Evolutionary conservation across 148 eudicot species (phyloP).

Genomic region (Linanthus parryae): DNA sequence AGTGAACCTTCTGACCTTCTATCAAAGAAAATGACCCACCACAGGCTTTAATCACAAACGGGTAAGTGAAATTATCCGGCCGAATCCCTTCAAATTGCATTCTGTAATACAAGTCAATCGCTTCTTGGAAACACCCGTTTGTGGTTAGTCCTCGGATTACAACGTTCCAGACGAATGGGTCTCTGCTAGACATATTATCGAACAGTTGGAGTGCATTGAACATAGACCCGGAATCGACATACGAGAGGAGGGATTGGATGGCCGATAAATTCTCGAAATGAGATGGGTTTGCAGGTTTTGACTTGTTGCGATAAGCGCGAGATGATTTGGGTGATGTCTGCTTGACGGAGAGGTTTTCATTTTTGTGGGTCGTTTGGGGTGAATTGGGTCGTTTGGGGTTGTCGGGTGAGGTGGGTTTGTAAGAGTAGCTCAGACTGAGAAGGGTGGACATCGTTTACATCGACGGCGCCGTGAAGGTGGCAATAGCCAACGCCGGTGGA

Average conservation of each 20-base stretch:
- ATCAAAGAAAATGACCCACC: slow-evolving; percentile 29
- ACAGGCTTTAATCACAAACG: slow-evolving; percentile 74
- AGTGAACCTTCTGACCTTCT: slow-evolving; percentile 51
- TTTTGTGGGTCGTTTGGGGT: neutral
- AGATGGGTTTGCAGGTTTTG: neutral
- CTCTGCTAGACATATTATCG: slow-evolving; percentile 43
- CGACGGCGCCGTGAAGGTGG: neutral
- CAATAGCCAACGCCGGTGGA: neutral
- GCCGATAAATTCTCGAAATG: neutral
- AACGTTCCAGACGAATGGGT: slow-evolving; percentile 61
- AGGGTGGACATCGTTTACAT: neutral
- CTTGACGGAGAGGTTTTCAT: slow-evolving; percentile 14
- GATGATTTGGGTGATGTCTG: neutral
- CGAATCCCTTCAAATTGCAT: slow-evolving; percentile 46
- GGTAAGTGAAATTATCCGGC: slow-evolving; percentile 63
- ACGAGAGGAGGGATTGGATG: slow-evolving; percentile 8
- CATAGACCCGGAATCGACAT: slow-evolving; percentile 39
- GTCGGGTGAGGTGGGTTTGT: neutral
- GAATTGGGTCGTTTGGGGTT: too few relatives aligned
- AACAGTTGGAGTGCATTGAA: slow-evolving; percentile 66
- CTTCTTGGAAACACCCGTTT: slow-evolving; percentile 34
- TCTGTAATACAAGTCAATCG: slow-evolving; percentile 32
- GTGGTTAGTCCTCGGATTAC: slow-evolving; percentile 49
- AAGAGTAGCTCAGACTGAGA: neutral
- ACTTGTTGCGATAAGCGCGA: slow-evolving; percentile 1